A percentile compares a stretch with the other conserved stretches of the same genome.
Evolutionary conservation across 257 asterid genomes (phyloP).

Genomic region (Solanum piurae): DNA sequence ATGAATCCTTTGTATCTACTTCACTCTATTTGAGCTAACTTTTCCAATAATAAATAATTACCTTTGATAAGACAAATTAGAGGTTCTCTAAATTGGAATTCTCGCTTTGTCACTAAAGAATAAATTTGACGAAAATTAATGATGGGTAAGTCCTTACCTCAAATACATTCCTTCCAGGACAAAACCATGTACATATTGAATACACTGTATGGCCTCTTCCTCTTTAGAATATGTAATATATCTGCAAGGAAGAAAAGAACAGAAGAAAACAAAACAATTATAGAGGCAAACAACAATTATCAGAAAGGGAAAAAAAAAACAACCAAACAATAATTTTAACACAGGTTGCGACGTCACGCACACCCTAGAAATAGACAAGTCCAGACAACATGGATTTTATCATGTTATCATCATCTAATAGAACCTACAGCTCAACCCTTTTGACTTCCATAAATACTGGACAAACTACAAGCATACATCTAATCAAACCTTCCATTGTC

Average conservation of each 20-base stretch:
- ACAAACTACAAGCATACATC: not conserved
- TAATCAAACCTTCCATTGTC: not conserved
- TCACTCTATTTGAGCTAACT: not conserved
- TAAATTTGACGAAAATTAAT: not conserved
- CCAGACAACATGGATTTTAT: not conserved
- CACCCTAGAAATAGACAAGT: not conserved
- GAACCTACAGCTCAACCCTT: not conserved
- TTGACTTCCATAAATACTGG: not conserved
- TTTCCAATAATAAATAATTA: not conserved
- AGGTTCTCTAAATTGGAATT: not conserved
- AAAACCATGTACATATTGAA: slow-evolving; percentile 88
- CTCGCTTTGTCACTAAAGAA: not conserved
- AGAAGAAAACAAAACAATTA: not conserved
- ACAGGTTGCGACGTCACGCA: not conserved
- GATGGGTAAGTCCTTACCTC: slow-evolving; percentile 39
- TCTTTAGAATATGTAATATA: slow-evolving; percentile 81
- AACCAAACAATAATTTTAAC: not conserved
- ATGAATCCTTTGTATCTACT: not conserved
- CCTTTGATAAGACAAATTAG: not conserved
- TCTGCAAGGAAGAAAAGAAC: slow-evolving; percentile 25
- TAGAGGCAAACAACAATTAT: not conserved
- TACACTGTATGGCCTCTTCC: slow-evolving; percentile 91
- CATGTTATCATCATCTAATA: not conserved
- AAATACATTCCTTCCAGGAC: slow-evolving; percentile 70
- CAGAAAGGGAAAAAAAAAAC: not conserved